A percentile compares a stretch with the other conserved stretches of the same genome.
phyloP scores from a whole-genome alignment of 176 grass and related monocot species.

The Juncus effusus region DNA sequence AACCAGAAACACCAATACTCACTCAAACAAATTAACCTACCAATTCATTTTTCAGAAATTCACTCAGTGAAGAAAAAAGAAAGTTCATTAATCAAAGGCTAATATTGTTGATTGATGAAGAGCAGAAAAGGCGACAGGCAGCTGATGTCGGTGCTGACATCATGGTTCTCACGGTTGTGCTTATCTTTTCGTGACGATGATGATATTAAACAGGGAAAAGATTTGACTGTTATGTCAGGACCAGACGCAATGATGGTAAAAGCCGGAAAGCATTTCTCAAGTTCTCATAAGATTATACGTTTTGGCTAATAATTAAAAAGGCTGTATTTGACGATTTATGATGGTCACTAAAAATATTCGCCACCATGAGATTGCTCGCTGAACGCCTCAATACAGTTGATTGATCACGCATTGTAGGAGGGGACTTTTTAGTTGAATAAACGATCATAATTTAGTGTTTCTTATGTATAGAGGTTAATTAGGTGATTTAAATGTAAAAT shows the following conservation, averaged over 20 bases:
- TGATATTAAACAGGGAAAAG: not conserved
- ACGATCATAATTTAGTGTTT: too few species aligned
- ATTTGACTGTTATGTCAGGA: not conserved
- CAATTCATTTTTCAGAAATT: not conserved
- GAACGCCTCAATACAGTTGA: not conserved
- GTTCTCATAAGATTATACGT: slow-evolving; percentile 16
- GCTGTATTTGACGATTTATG: not conserved
- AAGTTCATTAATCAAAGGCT: not conserved
- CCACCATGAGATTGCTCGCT: not conserved
- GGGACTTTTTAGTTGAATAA: too few species aligned
- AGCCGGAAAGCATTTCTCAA: slow-evolving; percentile 25
- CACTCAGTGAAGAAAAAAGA: not conserved
- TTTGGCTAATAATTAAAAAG: slow-evolving; percentile 7
- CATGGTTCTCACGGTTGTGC: slow-evolving; percentile 1
- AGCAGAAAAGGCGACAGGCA: not conserved
- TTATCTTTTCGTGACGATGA: not conserved
- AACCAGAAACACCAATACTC: slow-evolving; percentile 2
- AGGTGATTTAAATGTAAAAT: too few species aligned
- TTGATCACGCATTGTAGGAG: too few species aligned
- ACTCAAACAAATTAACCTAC: not conserved
- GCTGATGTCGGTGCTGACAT: not conserved
- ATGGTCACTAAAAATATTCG: too few species aligned
- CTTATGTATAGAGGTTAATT: too few species aligned
- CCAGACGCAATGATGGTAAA: slow-evolving; percentile 15
- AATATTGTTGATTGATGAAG: not conserved